These are phyloP conservation scores for Apodospora peruviana DNA, from an alignment of 495 filamentous ascomycete genomes.

Conservation along the genomic window DNA sequence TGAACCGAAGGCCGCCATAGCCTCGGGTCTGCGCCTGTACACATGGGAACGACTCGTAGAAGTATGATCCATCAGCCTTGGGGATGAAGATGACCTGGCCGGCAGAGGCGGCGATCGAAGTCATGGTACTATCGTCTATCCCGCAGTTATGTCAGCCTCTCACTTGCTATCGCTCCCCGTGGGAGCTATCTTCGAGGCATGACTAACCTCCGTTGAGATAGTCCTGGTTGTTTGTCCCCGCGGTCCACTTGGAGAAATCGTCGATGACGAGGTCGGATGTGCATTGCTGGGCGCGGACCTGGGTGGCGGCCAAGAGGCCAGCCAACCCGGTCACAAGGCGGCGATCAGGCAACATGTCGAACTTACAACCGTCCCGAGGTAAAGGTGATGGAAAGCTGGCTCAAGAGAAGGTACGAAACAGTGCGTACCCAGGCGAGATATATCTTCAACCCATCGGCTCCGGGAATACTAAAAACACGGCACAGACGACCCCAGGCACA, in stretches of 20 bases:
- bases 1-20: conserved; percentile 51
- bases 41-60: conserved; percentile 53
- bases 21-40: conserved; percentile 35
- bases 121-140: conserved; percentile 53
- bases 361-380: conserved; percentile 3
- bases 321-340: conserved; percentile 21
- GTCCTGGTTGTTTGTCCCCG: conserved; percentile 43
- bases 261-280: conserved; percentile 49
- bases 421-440: conserved; percentile 10
- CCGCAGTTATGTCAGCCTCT: conserved; percentile 1
- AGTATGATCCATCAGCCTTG: conserved; percentile 44
- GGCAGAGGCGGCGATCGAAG: conserved; percentile 38
- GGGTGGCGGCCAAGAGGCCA: conserved; percentile 16
- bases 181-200: not conserved
- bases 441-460: not conserved
- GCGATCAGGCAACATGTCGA: conserved; percentile 18
- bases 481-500: conserved; percentile 4
- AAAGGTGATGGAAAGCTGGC: not conserved
- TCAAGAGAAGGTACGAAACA: conserved; percentile 1
- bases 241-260: conserved; percentile 49
- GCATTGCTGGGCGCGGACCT: conserved; percentile 35
- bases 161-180: not conserved
- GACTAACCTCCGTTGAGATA: conserved; percentile 41
- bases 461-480: not conserved
- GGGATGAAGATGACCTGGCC: conserved; percentile 49